Conservation (phyloP, 345 rosid species). For the Noccaea bulbosa region DNA sequence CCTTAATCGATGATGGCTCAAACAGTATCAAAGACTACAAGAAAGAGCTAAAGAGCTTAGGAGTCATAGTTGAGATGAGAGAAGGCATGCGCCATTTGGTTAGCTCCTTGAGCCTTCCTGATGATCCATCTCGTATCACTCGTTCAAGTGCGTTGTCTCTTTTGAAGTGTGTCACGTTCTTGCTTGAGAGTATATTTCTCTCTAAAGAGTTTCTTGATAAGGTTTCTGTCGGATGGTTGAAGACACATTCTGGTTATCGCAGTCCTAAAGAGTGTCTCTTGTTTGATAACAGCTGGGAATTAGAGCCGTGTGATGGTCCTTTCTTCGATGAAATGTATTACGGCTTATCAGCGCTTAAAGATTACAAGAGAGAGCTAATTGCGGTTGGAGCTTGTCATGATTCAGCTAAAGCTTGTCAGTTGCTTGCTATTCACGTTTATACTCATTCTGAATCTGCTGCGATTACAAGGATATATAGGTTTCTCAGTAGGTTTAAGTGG, state of each 20-base stretch:
- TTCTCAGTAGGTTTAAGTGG: constrained; percentile 49
- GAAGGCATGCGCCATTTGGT: constrained; percentile 58
- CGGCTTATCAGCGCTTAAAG: constrained; percentile 41
- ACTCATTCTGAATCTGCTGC: constrained; percentile 48
- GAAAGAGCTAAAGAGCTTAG: constrained; percentile 56
- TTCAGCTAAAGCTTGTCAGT: constrained; percentile 31
- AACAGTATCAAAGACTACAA: constrained; percentile 49
- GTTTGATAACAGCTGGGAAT: constrained; percentile 49
- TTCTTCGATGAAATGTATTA: constrained; percentile 69
- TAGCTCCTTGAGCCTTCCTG: constrained; percentile 49
- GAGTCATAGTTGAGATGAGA: constrained; percentile 48
- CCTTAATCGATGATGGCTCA: constrained; percentile 58
- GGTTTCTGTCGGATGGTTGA: constrained; percentile 59
- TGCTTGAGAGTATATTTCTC: constrained; percentile 39
- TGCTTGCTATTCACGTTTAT: constrained; percentile 51
- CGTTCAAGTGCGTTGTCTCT: constrained; percentile 48
- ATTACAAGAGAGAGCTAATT: constrained; percentile 50
- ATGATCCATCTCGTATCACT: constrained; percentile 39
- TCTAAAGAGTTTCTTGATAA: constrained; percentile 41
- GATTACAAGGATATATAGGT: constrained; percentile 56
- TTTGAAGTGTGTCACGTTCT: constrained; percentile 51
- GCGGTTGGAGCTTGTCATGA: constrained; percentile 56
- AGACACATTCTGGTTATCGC: constrained; percentile 57
- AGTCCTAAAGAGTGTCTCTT: constrained; percentile 56
- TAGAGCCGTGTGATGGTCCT: constrained; percentile 67